Base-by-base conservation (phyloP, 805 yeast species). In the Yarrowia divulgata region DNA sequence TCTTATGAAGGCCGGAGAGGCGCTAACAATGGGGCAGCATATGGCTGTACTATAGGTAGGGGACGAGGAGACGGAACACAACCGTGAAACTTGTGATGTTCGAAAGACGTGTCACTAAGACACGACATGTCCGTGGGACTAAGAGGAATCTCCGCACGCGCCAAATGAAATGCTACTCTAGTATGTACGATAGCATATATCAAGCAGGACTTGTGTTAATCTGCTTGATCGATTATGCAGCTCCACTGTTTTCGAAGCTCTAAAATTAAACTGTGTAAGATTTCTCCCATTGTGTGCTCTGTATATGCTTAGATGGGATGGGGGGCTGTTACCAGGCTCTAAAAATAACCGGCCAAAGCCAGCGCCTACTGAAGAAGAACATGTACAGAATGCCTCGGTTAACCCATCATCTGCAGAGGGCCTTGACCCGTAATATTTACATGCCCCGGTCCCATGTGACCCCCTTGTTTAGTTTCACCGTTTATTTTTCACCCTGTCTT, bases 401-500 rank as follows among this genome's bases (percentile, higher is more conserved):
- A 10, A 18, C 9, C 5, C 18, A 5, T n/a, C 29, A 14, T 8
- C 52, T 48, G 52, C 52, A 48, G 35, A 14, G 35, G 13, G 18
- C 18, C 12, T 9, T 12, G 18, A 48, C 52, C 9, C 2, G 18
- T 52, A 52, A 35, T 52, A 37, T 19, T 35, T 12, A 7, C 43
- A 7, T 19, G 42, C 6, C 39, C 34, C 40, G 18, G 5, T 37
- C 58, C 13, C 58, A 52, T 52, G 58, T 52, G 43, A 19, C 43
- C 16, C n/a, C 60, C 34, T 54, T 39, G 60, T 54, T 37, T 19
- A 2, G 10, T 9, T 8, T 16, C 13, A 9, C 45, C 7, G 45
- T 9, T 39, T 57, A 57, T 57, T 57, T 40, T 57, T 57, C 48
- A 57, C 48, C 63, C 63, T 40, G 39, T 57, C 48, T 57, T 52